Evolutionary conservation across 2,329 filamentous ascomycete genomes (phyloP), one percentile per base, ranked within the genome.

Genomic region (Hirsutella rhossiliensis): DNA sequence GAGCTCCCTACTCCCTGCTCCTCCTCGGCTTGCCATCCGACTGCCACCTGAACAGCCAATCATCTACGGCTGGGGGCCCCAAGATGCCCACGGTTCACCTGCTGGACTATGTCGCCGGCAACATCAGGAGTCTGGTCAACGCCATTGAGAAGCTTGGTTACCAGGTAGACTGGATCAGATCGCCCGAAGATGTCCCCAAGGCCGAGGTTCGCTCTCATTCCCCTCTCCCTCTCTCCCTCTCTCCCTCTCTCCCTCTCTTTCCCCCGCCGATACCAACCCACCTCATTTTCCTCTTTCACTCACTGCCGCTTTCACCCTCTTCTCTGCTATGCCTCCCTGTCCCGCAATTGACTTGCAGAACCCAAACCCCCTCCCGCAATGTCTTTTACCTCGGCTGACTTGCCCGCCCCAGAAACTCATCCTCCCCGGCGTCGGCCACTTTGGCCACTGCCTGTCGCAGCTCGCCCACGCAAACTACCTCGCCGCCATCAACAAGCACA

Each of bases 101-200:
- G 44, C 66, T 84, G 55, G 73, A 97, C 69, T 97, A 96, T 62
- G 90, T 96, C 52, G 90, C 92, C 48, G 92, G 92, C 59, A 98
- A 98, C 64, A 82, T 98, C 55, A 84, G 90, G 52, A 96, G 89
- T 50, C 77, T 98, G 56, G 90, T 89, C 60, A 98, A 98, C 71
- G 92, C 90, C 56, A 94, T 98, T 58, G 90, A 98, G 64, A 94
- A 92, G 65, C 76, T 90, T 47, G 92, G 92, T 48, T 97, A 90
- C 62, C 77, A 85, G 38, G 87, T 98, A 40, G 85, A 92, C 69
- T 97, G 90, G 92, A 75, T 98, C 53, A 83, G 75, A 56, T 80
- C 80, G 30, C 92, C 92, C 5, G 80, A 84, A 54, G 88, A 97
- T 64, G 79, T 98, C 44, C 69, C 79, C 49, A 80, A 82, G 54